These are phyloP conservation scores for Bryoglossum gracile DNA, from an alignment of 495 filamentous ascomycete genomes.

Conservation along the genomic window DNA sequence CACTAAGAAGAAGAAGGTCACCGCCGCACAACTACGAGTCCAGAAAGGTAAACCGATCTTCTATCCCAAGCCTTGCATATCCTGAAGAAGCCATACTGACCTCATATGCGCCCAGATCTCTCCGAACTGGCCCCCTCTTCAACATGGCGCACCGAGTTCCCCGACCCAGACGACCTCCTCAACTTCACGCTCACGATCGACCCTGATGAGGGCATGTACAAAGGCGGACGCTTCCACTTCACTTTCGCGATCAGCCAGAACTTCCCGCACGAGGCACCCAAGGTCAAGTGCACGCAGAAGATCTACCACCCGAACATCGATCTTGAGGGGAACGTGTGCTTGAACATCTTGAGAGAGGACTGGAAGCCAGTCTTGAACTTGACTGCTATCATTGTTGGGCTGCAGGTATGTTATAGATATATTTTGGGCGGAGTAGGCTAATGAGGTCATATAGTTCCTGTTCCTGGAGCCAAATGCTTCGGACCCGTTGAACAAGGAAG, in stretches of 20 bases:
- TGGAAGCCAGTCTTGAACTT: constrained; percentile 98
- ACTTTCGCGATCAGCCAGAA: constrained; percentile 85
- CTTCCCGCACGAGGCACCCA: constrained; percentile 96
- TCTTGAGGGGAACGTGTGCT: constrained; percentile 91
- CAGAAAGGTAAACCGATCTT: constrained; percentile 68
- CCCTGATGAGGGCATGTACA: constrained; percentile 98
- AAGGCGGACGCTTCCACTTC: constrained; percentile 82
- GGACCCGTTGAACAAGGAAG: constrained; percentile 97
- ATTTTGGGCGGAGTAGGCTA: too few relatives aligned
- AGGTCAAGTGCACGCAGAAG: constrained; percentile 96
- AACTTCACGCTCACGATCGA: constrained; percentile 91
- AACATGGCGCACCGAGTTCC: constrained; percentile 90
- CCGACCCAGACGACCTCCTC: constrained; percentile 92
- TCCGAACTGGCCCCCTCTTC: constrained; percentile 81
- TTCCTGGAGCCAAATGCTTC: constrained; percentile 96
- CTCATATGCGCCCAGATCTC: constrained; percentile 59
- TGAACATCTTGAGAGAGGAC: constrained; percentile 95
- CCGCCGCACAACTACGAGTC: constrained; percentile 87
- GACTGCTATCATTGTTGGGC: constrained; percentile 91
- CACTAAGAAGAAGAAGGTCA: constrained; percentile 95
- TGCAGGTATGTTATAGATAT: constrained; percentile 55
- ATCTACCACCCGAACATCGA: constrained; percentile 99
- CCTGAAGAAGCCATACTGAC: not conserved
- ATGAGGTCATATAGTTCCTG: constrained; percentile 71
- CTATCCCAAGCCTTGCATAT: not conserved